Evolutionary conservation across 2,329 filamentous ascomycete genomes (phyloP), one percentile per base, ranked within the genome.

Genomic region (Plectosphaerella plurivora): DNA sequence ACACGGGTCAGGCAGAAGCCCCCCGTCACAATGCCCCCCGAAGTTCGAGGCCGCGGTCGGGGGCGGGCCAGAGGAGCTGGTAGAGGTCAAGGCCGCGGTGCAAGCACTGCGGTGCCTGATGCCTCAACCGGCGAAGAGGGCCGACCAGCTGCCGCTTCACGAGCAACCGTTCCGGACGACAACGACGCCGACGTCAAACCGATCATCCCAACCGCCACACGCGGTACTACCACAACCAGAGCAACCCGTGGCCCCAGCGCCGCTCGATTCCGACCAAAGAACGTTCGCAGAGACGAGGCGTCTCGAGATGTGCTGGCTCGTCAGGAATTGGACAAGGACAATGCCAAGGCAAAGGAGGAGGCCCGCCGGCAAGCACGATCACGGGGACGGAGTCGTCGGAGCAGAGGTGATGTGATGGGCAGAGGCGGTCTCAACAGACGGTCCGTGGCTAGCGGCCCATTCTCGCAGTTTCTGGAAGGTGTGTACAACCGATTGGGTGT

Each of bases 261-360:
- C 10, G 68, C 67, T 39, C 69, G 76, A 37, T 78, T 79, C 50
- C 71, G 70, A 49, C 77, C 77, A 28, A 78, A 72, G 57, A 75
- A 73, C 53, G 61, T 78, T 47, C 71, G 77, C 50, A 67, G 77
- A 70, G 75, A 79, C 64, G 76, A 78, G 51, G 71, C 73, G 7
- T 75, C 78, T 49, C 67, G 77, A 60, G 74, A 77, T 50, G 70
- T 59, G 49, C 63, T 79, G 10, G 76, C 76, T 45, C 66, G 71
- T 12, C 67, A 72, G 51, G 73, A 75, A 54, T 67, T 72, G 51
- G 66, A 73, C 53, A 75, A 75, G 55, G 70, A 72, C 2, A 68
- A 57, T 49, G 54, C 52, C 15, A 56, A 49, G 37, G 54, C 54
- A 35, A 57, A 56, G 47, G 56, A 55, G n/a, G 56, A 58, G 45